A percentile compares a stretch with the other conserved stretches of the same genome.
phyloP scores from a whole-genome alignment of 1,284 basidiomycete genomes.

The Gomphus sp. region DNA sequence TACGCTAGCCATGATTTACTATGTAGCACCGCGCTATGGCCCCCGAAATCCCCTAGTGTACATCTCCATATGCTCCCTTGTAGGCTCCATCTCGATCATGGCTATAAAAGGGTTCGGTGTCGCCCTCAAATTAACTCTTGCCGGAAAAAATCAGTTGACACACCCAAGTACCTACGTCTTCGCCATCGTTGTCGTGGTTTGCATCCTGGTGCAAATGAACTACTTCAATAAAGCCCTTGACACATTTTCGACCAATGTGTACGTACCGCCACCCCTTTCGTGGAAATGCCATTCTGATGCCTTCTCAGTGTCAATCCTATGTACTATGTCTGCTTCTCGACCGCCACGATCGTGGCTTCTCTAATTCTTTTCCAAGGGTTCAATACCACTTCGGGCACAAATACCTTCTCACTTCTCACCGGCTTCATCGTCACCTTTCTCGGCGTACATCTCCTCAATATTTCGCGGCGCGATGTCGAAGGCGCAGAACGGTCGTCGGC shows the following conservation, averaged over 20 bases:
- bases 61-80: conserved; percentile 86
- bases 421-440: conserved; percentile 90
- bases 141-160: conserved; percentile 93
- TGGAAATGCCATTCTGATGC: conserved; percentile 6
- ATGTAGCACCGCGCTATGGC: conserved; percentile 81
- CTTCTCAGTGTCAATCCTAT: conserved; percentile 83
- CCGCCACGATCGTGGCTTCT: conserved; percentile 89
- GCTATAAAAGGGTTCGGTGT: conserved; percentile 95
- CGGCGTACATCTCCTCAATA: conserved; percentile 85
- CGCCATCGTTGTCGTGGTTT: conserved; percentile 72
- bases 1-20: conserved; percentile 81
- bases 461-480: conserved; percentile 60
- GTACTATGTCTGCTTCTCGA: conserved; percentile 99
- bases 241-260: conserved; percentile 97
- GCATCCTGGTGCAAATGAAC: conserved; percentile 96
- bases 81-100: conserved; percentile 88
- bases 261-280: conserved; percentile 26
- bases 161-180: conserved; percentile 95
- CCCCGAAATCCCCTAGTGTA: conserved; percentile 87
- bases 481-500: conserved; percentile 35
- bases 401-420: conserved; percentile 77
- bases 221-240: conserved; percentile 99
- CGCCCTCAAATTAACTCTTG: conserved; percentile 90
- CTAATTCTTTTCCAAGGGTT: conserved; percentile 96
- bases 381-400: conserved; percentile 79